Conservation (phyloP, 768 basidiomycete species). For the Cubamyces sp. region DNA sequence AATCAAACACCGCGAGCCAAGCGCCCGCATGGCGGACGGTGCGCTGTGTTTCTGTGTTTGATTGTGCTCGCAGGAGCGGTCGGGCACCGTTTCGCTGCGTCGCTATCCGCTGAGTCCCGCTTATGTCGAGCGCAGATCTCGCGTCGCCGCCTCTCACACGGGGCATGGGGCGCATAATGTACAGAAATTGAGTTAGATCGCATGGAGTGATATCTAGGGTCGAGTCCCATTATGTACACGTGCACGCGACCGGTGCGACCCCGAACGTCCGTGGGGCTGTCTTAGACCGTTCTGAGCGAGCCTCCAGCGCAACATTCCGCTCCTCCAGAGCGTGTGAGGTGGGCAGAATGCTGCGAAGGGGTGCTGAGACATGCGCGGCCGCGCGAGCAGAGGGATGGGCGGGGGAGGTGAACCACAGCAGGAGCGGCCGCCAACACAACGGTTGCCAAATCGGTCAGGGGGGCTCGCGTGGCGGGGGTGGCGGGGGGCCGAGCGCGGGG, state of each 20-base stretch:
- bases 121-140: constrained; percentile 1
- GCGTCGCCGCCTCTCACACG: neutral
- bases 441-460: constrained; percentile 17
- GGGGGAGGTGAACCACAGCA: constrained; percentile 5
- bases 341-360: neutral
- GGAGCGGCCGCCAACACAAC: constrained; percentile 19
- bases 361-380: constrained; percentile 5
- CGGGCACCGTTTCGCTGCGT: neutral
- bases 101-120: neutral
- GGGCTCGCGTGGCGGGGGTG: constrained; percentile 22
- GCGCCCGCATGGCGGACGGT: neutral
- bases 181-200: constrained; percentile 24
- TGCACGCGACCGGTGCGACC: constrained; percentile 25
- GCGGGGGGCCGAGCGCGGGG: constrained; percentile 29
- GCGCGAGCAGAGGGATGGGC: neutral
- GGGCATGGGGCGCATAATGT: neutral
- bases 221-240: constrained; percentile 24
- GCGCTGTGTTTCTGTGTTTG: neutral
- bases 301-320: neutral
- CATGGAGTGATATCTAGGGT: constrained; percentile 25
- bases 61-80: neutral
- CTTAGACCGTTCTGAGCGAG: constrained; percentile 1
- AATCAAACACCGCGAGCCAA: constrained; percentile 11
- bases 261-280: constrained; percentile 17
- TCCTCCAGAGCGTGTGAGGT: neutral